A percentile compares a stretch with the other conserved stretches of the same genome.
Conservation (phyloP, 2,329 filamentous ascomycete species). For the Penicillium sp. region DNA sequence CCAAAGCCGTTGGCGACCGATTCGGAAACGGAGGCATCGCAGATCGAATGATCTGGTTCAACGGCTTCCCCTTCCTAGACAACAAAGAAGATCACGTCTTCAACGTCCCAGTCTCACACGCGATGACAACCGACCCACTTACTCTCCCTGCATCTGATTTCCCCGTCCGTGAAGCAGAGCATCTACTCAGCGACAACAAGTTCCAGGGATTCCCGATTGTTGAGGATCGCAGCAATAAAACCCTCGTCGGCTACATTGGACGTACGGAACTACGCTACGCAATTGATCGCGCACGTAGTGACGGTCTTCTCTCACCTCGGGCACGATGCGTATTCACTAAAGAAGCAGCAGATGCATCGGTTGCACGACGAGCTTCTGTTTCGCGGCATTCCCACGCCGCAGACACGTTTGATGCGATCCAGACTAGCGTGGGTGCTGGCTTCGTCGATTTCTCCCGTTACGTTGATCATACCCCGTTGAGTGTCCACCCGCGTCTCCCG, state of each 20-base stretch:
- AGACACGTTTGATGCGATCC: conserved; percentile 65
- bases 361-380: conserved; percentile 35
- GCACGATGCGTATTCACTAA: conserved; percentile 75
- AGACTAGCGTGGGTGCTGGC: conserved; percentile 59
- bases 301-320: conserved; percentile 66
- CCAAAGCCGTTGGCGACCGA: conserved; percentile 86
- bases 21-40: conserved; percentile 97
- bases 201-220: conserved; percentile 95
- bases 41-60: conserved; percentile 98
- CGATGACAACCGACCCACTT: conserved; percentile 80
- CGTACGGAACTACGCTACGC: conserved; percentile 90
- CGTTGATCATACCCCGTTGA: conserved; percentile 85
- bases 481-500: conserved; percentile 86
- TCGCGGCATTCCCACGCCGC: conserved; percentile 36
- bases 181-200: conserved; percentile 73
- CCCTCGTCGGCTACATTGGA: conserved; percentile 87
- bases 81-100: conserved; percentile 98
- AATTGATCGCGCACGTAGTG: conserved; percentile 75
- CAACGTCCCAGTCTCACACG: conserved; percentile 86
- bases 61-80: conserved; percentile 93
- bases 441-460: conserved; percentile 82
- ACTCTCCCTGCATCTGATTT: conserved; percentile 75
- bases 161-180: conserved; percentile 75
- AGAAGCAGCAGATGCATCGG: conserved; percentile 49
- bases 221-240: conserved; percentile 70